Evolutionary conservation across 2,329 filamentous ascomycete species (phyloP).

Genomic region (Tolypocladium tundrense): DNA sequence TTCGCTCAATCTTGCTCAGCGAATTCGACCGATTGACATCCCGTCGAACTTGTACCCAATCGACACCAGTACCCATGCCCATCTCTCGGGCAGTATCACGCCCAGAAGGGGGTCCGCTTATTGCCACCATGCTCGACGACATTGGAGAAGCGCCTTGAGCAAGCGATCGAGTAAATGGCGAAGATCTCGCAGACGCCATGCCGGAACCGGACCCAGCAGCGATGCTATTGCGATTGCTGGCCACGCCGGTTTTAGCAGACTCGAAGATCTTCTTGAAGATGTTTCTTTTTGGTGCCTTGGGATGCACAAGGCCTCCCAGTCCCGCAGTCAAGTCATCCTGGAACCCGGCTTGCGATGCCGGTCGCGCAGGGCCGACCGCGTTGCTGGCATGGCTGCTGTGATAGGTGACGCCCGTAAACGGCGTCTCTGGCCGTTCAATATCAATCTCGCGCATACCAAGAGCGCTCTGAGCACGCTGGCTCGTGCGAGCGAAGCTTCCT

Average conservation of each 20-base stretch:
- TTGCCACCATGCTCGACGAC: conserved; percentile 27
- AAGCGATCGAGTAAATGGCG: conserved; percentile 30
- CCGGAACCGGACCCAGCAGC: conserved; percentile 41
- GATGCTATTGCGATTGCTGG: conserved; percentile 78
- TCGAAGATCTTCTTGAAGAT: conserved; percentile 96
- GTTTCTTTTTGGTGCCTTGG: conserved; percentile 72
- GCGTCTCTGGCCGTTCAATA: conserved; percentile 46
- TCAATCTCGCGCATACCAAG: conserved; percentile 50
- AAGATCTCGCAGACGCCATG: conserved; percentile 29
- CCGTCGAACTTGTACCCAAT: conserved; percentile 96
- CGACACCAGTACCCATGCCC: conserved; percentile 53
- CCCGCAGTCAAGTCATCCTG: conserved; percentile 56
- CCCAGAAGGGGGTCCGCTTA: conserved; percentile 23
- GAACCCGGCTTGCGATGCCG: conserved; percentile 58
- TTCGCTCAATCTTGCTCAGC: conserved; percentile 75
- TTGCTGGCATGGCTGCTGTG: conserved; percentile 75
- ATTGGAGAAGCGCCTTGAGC: conserved; percentile 33
- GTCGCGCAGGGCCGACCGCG: conserved; percentile 28
- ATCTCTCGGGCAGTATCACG: conserved; percentile 57
- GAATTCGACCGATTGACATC: conserved; percentile 96
- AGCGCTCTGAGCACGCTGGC: conserved; percentile 54
- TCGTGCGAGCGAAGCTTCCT: conserved; percentile 78
- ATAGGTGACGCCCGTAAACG: conserved; percentile 74
- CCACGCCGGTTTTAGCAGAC: conserved; percentile 86
- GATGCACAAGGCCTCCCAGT: conserved; percentile 67